Percentiles rank a stretch among this genome's conserved stretches.
These are phyloP conservation scores for Hanseniaspora taiwanica DNA, from an alignment of 805 yeast species.

Conservation along the genomic window DNA sequence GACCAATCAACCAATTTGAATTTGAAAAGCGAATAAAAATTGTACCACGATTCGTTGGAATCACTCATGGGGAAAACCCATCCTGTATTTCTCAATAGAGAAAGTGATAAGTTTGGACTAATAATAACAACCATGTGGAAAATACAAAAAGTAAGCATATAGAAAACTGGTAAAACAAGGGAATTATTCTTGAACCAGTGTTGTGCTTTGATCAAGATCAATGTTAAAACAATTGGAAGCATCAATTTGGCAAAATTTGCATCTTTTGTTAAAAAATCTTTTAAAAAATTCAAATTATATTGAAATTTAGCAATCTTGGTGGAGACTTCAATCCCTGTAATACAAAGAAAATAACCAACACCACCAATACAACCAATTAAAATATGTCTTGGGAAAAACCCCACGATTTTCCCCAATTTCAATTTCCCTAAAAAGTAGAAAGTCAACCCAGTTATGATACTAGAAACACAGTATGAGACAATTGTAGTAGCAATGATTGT, in stretches of 20 bases:
- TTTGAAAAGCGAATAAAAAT: constrained; percentile 62
- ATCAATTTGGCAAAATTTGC: constrained; percentile 48
- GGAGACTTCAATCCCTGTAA: constrained; percentile 88
- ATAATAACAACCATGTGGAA: constrained; percentile 59
- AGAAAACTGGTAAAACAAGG: constrained; percentile 66
- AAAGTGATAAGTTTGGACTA: constrained; percentile 53
- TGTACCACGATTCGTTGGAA: constrained; percentile 77
- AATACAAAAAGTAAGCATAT: constrained; percentile 52
- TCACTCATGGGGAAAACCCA: constrained; percentile 59
- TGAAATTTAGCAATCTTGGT: constrained; percentile 62
- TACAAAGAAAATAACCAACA: constrained; percentile 83
- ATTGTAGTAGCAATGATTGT: constrained; percentile 75
- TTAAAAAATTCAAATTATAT: constrained; percentile 46
- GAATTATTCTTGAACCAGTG: constrained; percentile 45
- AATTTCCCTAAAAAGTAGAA: constrained; percentile 69
- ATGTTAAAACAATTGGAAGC: constrained; percentile 54
- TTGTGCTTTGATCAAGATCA: constrained; percentile 46
- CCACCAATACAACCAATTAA: constrained; percentile 97
- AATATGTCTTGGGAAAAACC: constrained; percentile 92
- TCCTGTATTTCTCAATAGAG: constrained; percentile 52
- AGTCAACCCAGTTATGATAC: constrained; percentile 75
- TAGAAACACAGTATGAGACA: constrained; percentile 68
- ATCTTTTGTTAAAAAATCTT: constrained; percentile 29
- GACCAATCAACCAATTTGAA: constrained; percentile 65
- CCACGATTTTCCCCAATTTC: constrained; percentile 73